phyloP scores from a whole-genome alignment of 2,329 filamentous ascomycete species.

The Fusarium sp. region DNA sequence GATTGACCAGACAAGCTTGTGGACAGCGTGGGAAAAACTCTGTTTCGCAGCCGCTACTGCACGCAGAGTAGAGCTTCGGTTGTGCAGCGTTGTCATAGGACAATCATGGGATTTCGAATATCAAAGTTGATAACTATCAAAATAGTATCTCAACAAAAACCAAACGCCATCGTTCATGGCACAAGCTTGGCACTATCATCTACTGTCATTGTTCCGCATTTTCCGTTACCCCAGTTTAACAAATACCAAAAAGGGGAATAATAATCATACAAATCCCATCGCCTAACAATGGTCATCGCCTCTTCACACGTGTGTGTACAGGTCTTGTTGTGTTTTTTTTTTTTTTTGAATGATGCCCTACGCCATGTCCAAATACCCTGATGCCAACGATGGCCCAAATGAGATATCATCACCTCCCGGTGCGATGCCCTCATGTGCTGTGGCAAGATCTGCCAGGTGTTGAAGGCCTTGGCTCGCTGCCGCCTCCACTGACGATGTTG shows the following conservation, averaged over 20 bases:
- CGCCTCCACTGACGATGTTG: constrained; percentile 51
- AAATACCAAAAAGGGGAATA: constrained; percentile 18
- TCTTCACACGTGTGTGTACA: background rate
- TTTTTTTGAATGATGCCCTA: constrained; percentile 15
- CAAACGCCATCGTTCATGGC: constrained; percentile 21
- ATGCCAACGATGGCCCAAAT: constrained; percentile 48
- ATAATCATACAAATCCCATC: constrained; percentile 25
- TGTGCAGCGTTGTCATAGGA: background rate
- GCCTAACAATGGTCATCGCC: background rate
- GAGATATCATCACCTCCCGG: constrained; percentile 46
- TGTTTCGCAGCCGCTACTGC: constrained; percentile 6
- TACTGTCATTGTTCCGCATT: constrained; percentile 17
- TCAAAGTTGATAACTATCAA: background rate
- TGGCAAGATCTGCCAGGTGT: constrained; percentile 68
- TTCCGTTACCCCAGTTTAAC: constrained; percentile 1
- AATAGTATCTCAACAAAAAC: constrained; percentile 17
- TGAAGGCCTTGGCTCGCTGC: constrained; percentile 66
- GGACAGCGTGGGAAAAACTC: constrained; percentile 13
- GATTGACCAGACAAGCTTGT: constrained; percentile 15
- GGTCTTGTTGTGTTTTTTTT: background rate
- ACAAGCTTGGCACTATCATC: background rate
- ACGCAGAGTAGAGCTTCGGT: background rate
- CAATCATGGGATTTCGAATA: background rate
- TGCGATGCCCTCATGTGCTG: constrained; percentile 53
- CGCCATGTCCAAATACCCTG: constrained; percentile 51